Base-by-base conservation (phyloP, 257 asterid species). In the Eucommia ulmoides region DNA sequence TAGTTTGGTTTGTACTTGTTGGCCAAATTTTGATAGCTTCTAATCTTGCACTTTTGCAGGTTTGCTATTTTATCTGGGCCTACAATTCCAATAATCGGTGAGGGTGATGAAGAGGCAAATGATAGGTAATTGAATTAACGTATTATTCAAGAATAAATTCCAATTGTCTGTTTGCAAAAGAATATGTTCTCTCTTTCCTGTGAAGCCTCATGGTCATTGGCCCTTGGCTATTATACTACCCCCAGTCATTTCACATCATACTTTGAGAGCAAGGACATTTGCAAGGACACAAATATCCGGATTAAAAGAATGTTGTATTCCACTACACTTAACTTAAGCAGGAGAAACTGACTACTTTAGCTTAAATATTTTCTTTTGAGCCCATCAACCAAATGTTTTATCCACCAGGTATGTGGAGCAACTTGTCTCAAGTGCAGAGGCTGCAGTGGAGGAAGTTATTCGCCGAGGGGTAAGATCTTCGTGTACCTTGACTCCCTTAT, bases 81-180 rank as follows among this genome's bases (percentile, higher is more conserved):
- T 45, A 91, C 99, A 38, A 86, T 91, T 65, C 99, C 99, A 18
- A 91, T 91, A 33, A 79, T 91, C 45, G 99, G 99, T 21, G 99
- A 86, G 81, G 99, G 97, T 51, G 62, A 81, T 65, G 95, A 79
- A 77, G 97, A 91, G 78, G 97, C 99, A 69, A 91, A 86, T 70
- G 99, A 91, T 62, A 91, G 97, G 97, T 86, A 75, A 33, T 45
- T 9, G 64, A 26, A 9, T 25, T n/a, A n/a, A n/a, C n/a, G n/a
- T n/a, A n/a, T n/a, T n/a, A n/a, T n/a, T n/a, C n/a, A n/a, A n/a
- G n/a, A n/a, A n/a, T n/a, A n/a, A n/a, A n/a, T n/a, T n/a, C n/a
- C n/a, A n/a, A n/a, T n/a, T n/a, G n/a, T n/a, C n/a, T n/a, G n/a
- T 35, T 35, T 35, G 38, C 12, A 18, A 35, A 35, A 4, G 44